These are phyloP conservation scores for Colletotrichum siamense DNA, from an alignment of 2,329 filamentous ascomycete genomes.

Conservation along the genomic window DNA sequence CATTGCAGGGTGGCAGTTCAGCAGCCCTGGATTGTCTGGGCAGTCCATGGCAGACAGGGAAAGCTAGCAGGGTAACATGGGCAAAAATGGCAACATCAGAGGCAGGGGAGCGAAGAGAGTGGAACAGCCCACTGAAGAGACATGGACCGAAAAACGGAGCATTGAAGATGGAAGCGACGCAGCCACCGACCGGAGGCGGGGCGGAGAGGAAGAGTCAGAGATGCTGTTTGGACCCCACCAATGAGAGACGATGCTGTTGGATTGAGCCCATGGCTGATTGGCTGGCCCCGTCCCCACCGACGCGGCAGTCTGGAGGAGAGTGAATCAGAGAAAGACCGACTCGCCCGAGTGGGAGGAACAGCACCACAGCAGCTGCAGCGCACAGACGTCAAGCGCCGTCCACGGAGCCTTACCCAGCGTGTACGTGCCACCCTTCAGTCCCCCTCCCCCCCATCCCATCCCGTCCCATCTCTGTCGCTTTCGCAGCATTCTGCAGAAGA, in stretches of 20 bases:
- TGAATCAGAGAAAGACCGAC: conserved; percentile 8
- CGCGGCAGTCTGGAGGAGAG: not conserved
- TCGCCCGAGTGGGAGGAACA: conserved; percentile 1
- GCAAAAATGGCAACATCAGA: not conserved
- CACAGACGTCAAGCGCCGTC: conserved; percentile 15
- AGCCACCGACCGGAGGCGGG: conserved; percentile 12
- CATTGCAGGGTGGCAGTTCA: not conserved
- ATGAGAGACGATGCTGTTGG: not conserved
- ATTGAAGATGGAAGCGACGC: not conserved
- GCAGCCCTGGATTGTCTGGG: not conserved
- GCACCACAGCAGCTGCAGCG: not conserved
- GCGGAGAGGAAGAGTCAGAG: conserved; percentile 19
- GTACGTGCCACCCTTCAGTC: not conserved
- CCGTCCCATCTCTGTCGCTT: conserved; percentile 16
- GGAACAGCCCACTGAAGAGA: conserved; percentile 15
- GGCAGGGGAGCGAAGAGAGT: not conserved
- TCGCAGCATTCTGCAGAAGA: not conserved
- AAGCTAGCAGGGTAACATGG: conserved; percentile 13
- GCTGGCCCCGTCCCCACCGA: not conserved
- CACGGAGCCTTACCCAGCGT: conserved; percentile 5
- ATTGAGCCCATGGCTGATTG: not conserved
- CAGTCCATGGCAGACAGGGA: not conserved
- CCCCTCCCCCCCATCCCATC: not conserved
- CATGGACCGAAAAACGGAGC: conserved; percentile 17
- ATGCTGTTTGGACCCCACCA: not conserved